These are phyloP conservation scores for Pancytospora epiphaga DNA, from an alignment of 371 early-diverging fungal species.

Conservation along the genomic window DNA sequence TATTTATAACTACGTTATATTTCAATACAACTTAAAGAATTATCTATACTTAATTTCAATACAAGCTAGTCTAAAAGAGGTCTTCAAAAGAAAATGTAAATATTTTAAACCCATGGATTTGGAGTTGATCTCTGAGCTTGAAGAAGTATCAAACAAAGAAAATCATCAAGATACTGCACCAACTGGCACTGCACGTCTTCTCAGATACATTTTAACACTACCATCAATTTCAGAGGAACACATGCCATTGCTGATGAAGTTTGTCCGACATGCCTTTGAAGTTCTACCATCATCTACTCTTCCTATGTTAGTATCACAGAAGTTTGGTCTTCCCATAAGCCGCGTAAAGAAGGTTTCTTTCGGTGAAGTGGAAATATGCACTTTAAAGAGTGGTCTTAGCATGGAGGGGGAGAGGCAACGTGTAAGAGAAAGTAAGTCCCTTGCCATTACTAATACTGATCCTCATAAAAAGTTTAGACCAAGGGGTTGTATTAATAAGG, in stretches of 20 bases:
- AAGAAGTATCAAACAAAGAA: too few relatives aligned
- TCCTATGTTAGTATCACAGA: neutral
- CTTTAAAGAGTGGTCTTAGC: neutral
- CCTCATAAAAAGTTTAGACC: neutral
- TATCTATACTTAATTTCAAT: too few relatives aligned
- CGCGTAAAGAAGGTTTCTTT: neutral
- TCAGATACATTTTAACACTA: neutral
- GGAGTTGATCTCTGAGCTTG: too few relatives aligned
- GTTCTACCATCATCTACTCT: neutral
- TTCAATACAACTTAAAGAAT: too few relatives aligned
- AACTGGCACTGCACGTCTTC: neutral
- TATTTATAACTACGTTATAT: too few relatives aligned
- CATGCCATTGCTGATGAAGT: neutral
- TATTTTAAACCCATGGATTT: too few relatives aligned
- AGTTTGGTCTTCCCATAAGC: neutral
- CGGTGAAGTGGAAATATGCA: neutral
- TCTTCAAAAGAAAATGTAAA: too few relatives aligned
- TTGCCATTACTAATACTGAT: neutral
- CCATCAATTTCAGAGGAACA: neutral
- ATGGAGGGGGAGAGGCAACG: conserved; percentile 5
- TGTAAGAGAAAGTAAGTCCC: neutral
- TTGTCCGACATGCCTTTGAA: neutral
- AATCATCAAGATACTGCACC: too few relatives aligned
- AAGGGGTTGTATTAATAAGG: neutral
- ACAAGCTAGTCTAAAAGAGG: too few relatives aligned